Conservation (phyloP, 2,329 filamentous ascomycete species). For the Helicocarpus griseus region DNA sequence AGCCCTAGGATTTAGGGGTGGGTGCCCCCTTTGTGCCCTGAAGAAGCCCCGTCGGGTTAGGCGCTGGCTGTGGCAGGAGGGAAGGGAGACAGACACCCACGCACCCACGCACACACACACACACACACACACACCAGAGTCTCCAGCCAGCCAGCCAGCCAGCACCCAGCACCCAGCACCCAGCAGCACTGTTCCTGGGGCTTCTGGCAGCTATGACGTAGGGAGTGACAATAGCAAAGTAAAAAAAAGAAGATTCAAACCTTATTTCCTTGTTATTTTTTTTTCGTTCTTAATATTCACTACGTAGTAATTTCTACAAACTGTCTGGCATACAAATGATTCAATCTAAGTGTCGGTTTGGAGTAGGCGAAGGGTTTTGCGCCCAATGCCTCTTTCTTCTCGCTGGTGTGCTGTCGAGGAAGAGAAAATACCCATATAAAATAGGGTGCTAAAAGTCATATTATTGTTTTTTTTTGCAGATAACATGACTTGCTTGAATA, state of each 20-base stretch:
- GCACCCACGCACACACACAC: neutral
- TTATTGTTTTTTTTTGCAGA: neutral
- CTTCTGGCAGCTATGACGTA: conserved; percentile 7
- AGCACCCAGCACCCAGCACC: neutral
- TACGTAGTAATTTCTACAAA: too few species aligned
- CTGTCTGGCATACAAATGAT: neutral
- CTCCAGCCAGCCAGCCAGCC: too few species aligned
- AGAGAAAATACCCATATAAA: neutral
- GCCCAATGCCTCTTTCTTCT: neutral
- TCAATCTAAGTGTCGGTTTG: neutral
- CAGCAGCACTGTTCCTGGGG: conserved; percentile 4
- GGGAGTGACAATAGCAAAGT: neutral
- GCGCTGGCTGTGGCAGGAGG: neutral
- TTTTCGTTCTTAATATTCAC: neutral
- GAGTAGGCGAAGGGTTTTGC: neutral
- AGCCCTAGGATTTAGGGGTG: too few species aligned
- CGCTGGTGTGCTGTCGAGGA: neutral
- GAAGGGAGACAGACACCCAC: neutral
- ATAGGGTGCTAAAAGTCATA: neutral
- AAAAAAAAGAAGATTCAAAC: neutral
- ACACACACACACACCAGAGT: too few species aligned
- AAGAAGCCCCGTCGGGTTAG: neutral
- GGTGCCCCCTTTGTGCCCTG: neutral
- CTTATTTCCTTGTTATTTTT: neutral
- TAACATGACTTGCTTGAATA: neutral